Percentiles rank a stretch among this genome's conserved stretches.
phyloP scores from a whole-genome alignment of 306 rosid species.

The Citrullus mucosospermus region DNA sequence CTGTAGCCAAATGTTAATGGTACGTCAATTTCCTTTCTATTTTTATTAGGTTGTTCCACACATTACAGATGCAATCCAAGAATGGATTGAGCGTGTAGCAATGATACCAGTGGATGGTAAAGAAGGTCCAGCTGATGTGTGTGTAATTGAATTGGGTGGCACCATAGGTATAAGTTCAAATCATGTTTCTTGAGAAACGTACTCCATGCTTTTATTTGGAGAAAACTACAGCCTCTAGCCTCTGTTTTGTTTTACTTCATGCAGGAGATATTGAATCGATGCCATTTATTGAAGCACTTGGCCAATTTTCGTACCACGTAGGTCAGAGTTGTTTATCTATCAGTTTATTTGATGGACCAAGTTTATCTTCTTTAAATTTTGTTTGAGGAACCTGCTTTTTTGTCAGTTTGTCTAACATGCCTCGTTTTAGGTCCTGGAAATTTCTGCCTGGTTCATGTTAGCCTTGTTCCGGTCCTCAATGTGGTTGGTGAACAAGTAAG shows the following conservation, averaged over 20 bases:
- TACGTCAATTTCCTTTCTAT: background rate
- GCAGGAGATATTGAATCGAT: constrained; percentile 42
- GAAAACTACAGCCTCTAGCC: constrained; percentile 7
- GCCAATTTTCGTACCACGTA: constrained; percentile 37
- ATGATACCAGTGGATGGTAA: constrained; percentile 29
- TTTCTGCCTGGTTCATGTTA: constrained; percentile 40
- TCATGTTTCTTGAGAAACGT: background rate
- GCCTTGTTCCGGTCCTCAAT: constrained; percentile 38
- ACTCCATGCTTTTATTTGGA: background rate
- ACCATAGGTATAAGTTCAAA: constrained; percentile 23
- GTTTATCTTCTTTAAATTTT: background rate
- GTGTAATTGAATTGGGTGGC: constrained; percentile 44
- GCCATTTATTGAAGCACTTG: constrained; percentile 47
- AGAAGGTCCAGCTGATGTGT: constrained; percentile 37
- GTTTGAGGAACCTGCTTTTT: background rate
- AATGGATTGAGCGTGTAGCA: constrained; percentile 39
- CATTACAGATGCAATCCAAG: constrained; percentile 42
- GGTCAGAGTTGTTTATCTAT: constrained; percentile 18
- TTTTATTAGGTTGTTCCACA: constrained; percentile 39
- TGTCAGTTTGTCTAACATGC: background rate
- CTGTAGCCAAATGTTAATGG: background rate
- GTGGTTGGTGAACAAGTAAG: constrained; percentile 45
- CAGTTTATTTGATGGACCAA: background rate
- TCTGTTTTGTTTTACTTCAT: constrained; percentile 3
- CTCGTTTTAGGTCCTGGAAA: constrained; percentile 23